Conservation (phyloP, 305 asterid species). For the Lippia alba region DNA sequence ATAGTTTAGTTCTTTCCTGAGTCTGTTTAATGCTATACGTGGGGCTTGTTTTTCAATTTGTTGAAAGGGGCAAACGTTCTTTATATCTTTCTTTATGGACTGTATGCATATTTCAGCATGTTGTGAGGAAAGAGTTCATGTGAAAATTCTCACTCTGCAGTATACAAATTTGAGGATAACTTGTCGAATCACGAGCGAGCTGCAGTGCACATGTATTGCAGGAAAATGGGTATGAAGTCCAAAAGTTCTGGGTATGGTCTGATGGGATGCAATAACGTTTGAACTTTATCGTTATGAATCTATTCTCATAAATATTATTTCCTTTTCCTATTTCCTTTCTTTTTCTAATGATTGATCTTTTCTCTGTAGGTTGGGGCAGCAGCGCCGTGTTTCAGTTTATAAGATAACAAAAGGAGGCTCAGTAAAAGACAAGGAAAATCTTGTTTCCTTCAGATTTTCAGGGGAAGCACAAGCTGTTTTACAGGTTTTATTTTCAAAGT, state of each 20-base stretch:
- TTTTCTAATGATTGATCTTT: constrained; percentile 24
- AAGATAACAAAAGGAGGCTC: constrained; percentile 50
- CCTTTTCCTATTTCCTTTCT: constrained; percentile 20
- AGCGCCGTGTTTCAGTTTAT: constrained; percentile 68
- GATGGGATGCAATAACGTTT: constrained; percentile 24
- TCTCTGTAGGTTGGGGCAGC: constrained; percentile 59
- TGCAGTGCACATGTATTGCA: constrained; percentile 65
- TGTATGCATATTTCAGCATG: not conserved
- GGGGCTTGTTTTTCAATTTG: not conserved
- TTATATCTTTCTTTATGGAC: not conserved
- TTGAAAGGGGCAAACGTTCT: not conserved
- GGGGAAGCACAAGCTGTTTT: constrained; percentile 62
- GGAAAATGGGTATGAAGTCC: constrained; percentile 75
- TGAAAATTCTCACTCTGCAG: constrained; percentile 52
- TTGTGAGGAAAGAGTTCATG: constrained; percentile 2
- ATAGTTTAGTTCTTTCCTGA: no score
- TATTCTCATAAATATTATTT: constrained; percentile 16
- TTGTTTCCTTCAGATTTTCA: constrained; percentile 66
- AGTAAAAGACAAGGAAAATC: constrained; percentile 48
- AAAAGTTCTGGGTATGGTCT: constrained; percentile 79
- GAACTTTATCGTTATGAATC: constrained; percentile 1
- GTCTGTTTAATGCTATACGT: not conserved
- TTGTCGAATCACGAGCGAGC: constrained; percentile 67
- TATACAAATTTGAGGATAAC: constrained; percentile 59
- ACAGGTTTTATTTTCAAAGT: constrained; percentile 70